phyloP scores from a whole-genome alignment of 2,329 filamentous ascomycete genomes.

The Aspergillus oerlinghausenensis region DNA sequence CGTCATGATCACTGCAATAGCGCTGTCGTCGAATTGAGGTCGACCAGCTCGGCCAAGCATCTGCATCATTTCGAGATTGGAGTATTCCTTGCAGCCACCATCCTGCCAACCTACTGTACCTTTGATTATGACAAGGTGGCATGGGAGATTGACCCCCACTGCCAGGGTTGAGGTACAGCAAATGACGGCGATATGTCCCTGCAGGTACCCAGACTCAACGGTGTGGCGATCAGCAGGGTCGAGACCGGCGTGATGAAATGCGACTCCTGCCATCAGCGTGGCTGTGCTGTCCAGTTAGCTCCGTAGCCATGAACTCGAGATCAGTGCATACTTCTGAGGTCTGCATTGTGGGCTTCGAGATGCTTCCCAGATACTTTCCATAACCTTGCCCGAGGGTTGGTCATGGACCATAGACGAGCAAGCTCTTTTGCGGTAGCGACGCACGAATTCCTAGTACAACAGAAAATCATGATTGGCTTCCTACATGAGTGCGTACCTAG shows the following conservation, averaged over 20 bases:
- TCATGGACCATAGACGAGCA: constrained; percentile 60
- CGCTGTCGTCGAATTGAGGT: constrained; percentile 75
- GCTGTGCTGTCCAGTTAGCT: constrained; percentile 26
- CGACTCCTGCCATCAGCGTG: constrained; percentile 58
- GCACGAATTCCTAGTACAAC: constrained; percentile 69
- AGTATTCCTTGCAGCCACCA: constrained; percentile 62
- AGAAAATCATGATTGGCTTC: constrained; percentile 82
- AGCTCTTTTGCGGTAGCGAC: constrained; percentile 64
- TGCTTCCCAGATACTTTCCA: constrained; percentile 58
- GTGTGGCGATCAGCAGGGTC: constrained; percentile 58
- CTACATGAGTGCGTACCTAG: constrained; percentile 62
- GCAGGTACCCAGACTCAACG: constrained; percentile 64
- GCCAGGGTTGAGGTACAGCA: constrained; percentile 84
- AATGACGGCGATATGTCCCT: constrained; percentile 71
- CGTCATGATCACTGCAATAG: constrained; percentile 76
- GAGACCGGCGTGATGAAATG: constrained; percentile 78
- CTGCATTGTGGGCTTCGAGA: constrained; percentile 53
- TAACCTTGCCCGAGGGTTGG: constrained; percentile 48
- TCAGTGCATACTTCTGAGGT: constrained; percentile 52
- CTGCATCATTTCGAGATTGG: constrained; percentile 82
- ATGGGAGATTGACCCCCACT: constrained; percentile 78
- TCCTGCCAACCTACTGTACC: constrained; percentile 66
- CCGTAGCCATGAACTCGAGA: background rate
- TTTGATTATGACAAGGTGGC: constrained; percentile 78
- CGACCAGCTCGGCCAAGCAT: constrained; percentile 82